These are phyloP conservation scores for Scenedesmus sp. DNA, from an alignment of 163 green algal genomes.

Conservation along the genomic window DNA sequence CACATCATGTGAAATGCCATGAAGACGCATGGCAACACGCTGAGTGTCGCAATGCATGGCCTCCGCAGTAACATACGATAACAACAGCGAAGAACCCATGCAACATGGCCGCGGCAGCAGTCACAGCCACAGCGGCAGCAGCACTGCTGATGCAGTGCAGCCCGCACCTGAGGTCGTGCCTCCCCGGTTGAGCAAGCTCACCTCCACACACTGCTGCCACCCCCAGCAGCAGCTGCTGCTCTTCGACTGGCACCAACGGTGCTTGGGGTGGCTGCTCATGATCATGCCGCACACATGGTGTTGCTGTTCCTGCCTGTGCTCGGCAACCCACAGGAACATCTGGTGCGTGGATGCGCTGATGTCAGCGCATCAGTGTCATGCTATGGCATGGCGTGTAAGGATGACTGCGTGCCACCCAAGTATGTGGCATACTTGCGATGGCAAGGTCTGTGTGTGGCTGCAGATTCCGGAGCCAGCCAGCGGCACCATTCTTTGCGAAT, in stretches of 20 bases:
- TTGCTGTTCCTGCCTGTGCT: neutral
- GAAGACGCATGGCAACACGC: neutral
- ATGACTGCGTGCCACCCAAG: no score
- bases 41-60: slow-evolving; percentile 10
- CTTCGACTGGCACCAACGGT: no score
- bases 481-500: slow-evolving; percentile 54
- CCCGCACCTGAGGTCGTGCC: no score
- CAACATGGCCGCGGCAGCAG: neutral
- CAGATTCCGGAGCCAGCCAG: slow-evolving; percentile 23
- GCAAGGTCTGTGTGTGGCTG: slow-evolving; percentile 34
- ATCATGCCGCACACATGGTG: no score
- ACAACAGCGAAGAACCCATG: neutral
- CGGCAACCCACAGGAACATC: slow-evolving; percentile 16
- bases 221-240: no score
- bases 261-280: no score
- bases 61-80: neutral
- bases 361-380: slow-evolving; percentile 26
- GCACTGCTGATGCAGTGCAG: no score
- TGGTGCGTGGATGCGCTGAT: slow-evolving; percentile 45
- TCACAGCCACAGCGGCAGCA: neutral
- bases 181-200: no score
- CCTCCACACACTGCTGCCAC: no score
- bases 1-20: no score
- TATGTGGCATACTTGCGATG: slow-evolving; percentile 38
- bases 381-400: no score